Base-by-base conservation (phyloP, 805 yeast genomes). In the Jamesozyma jinghongensis region DNA sequence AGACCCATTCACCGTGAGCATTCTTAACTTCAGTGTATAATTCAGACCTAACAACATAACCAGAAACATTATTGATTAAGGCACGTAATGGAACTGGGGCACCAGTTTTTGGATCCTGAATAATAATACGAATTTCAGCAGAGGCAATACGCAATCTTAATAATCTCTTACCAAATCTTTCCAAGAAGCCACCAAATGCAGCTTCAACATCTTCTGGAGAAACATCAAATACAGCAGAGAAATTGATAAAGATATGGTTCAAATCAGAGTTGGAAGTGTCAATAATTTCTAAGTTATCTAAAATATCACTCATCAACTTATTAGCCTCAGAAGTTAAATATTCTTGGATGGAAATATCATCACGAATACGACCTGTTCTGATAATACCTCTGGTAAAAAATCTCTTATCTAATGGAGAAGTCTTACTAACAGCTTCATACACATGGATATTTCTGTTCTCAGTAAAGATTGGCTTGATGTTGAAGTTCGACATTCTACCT, bases 361-460 rank as follows among this genome's bases (percentile, higher is more conserved):
- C 95, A 56, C 92, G 79, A 52, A 92, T 83, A 43, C 88, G 80
- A 44, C 97, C 97, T 27, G 98, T 94, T 63, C 98, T 79, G 43
- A 92, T 86, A 48, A 92, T 85, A 68, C 97, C 97, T 68, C 99
- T 80, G 16, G 95, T 88, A 67, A 94, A 92, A 71, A 79, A 92
- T 63, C 99, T 76, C 73, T 84, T 87, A 67, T 92, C 99, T 51
- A 87, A 76, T 22, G 94, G 77, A 16, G 96, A 82, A 59, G 84
- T 88, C 73, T 90, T 87, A 46, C 96, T 97, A 47, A 83, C 76
- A 32, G 96, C 97, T 69, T 88, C 95, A 58, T 92, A 92, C 40
- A 94, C 97, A 59, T 92, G 98, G 49, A 92, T 85, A 70, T 90
- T 88, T 69, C 97, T 81, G 73, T 92, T 92, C 65, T 88, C 97